Base-by-base conservation (phyloP, 345 rosid species). In the Noccaea caerulescens region DNA sequence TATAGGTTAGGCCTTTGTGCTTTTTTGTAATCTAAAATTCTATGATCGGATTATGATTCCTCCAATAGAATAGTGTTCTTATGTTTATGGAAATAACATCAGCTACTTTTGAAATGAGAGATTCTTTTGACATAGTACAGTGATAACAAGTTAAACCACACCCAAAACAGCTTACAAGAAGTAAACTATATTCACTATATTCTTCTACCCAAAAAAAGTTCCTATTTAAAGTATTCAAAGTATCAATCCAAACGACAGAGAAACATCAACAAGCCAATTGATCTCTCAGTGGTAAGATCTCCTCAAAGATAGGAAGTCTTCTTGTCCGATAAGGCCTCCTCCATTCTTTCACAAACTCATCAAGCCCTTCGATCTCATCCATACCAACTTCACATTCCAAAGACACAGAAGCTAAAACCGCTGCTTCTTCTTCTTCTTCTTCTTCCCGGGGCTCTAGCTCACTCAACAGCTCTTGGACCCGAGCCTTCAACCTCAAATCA, bases 281-380 rank as follows among this genome's bases (percentile, higher is more conserved):
- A 81, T 89, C 91, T 63, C 92, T 91, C 51, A 85, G 76, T 11
- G 91, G 76, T 56, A 90, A 94, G 65, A 94, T 94, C 73, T 94
- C 88, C 78, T 92, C 96, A 18, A 92, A 92, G 41, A 92, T 81
- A 0, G 98, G 96, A 18, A 90, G 94, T 72, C 98, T 85, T 80
- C 80, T 88, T 41, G 92, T 78, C 79, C 88, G 78, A 36, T 72
- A 79, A 8, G 92, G 86, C 11, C 81, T 81, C 18, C 74, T 80
- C 96, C 93, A 83, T 37, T 72, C 84, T 33, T 82, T 80, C 77
- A 91, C 78, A 81, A 86, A 70, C 69, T 82, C 82, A 27, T 91
- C 93, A 43, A 91, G 81, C 16, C 90, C 89, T 71, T 82, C 84
- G 0, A 84, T 82, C 16, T 81, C 87, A 50, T 86, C 92, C 55